Conservation (phyloP, 129 eudicot species). For the Artemisia argyi region DNA sequence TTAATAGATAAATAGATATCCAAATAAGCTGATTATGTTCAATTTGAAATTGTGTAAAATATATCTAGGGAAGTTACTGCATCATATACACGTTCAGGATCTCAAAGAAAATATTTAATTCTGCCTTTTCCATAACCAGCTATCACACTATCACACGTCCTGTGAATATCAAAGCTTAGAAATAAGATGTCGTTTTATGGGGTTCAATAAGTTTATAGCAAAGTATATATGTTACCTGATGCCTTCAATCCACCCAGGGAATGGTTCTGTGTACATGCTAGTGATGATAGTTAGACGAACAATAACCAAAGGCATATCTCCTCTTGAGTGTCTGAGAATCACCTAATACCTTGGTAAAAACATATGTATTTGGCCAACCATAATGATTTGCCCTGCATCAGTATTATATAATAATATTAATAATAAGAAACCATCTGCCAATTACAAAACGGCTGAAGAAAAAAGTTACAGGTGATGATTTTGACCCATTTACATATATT, state of each 20-base stretch:
- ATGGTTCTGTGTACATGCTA: conserved; percentile 76
- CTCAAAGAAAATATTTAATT: conserved; percentile 67
- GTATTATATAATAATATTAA: background rate
- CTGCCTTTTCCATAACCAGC: conserved; percentile 88
- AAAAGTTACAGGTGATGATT: background rate
- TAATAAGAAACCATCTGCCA: background rate
- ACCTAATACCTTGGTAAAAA: conserved; percentile 91
- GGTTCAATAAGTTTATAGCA: no score
- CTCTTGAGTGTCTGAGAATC: conserved; percentile 55
- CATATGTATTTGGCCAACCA: conserved; percentile 98
- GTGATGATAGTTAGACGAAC: conserved; percentile 85
- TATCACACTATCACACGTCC: conserved; percentile 87
- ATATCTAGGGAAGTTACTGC: conserved; percentile 27
- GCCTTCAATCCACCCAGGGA: conserved; percentile 98
- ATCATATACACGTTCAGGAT: conserved; percentile 58
- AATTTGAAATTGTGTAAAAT: no score
- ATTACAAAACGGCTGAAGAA: background rate
- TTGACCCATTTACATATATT: no score
- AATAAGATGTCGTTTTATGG: no score
- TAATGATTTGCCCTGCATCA: conserved; percentile 54
- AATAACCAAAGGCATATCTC: conserved; percentile 55
- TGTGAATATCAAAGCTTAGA: conserved; percentile 18
- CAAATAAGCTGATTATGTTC: no score
- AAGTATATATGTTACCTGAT: conserved; percentile 49
- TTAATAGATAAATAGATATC: no score